Base-by-base conservation (phyloP, 169 alveolate species). In the Plasmodium yoelii region DNA sequence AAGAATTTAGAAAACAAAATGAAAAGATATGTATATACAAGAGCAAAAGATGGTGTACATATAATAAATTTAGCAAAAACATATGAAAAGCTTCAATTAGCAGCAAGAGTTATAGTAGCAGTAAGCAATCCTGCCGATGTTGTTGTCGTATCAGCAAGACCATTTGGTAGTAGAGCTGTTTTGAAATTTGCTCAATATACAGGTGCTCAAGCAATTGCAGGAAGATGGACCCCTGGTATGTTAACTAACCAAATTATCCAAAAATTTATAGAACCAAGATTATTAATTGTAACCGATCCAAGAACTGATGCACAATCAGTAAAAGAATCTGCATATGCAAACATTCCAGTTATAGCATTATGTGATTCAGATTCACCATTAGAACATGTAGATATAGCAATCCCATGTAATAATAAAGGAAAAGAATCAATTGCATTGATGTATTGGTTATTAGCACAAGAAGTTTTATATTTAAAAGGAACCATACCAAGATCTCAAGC, bases 191-290 rank as follows among this genome's bases (percentile, higher is more conserved):
- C 99, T 34, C 98, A 97, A 93, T 97, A 97, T 95, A 96, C 98
- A 51, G 99, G 98, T n/a, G 98, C 99, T 60, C 98, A 97, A 91
- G 96, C 99, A 18, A 92, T 97, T 88, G 99, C 99, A 1, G 98
- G 99, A 39, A 97, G 99, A 89, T 99, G 99, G 99, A 97, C 99
- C 22, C 99, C 99, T 15, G 99, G 99, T 56, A 98, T 99, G 87
- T 94, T 99, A 73, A 99, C 99, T 56, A 99, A 99, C 93, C 99
- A 98, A 93, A 98, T 97, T 88, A 98, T 99, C 22, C 97, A 97
- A 94, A 97, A 98, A 95, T 98, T 96, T 95, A 92, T 86, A 24
- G 99, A 99, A 94, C 99, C 99, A 28, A 95, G 99, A 77, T 96
- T 99, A 47, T 93, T 98, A 94, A 98, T 99, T 73, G 99, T 98